Evolutionary conservation across 164 flowering plant species (phyloP), one percentile per base, ranked within the genome.

Genomic region (Dillenia suffruticosa): DNA sequence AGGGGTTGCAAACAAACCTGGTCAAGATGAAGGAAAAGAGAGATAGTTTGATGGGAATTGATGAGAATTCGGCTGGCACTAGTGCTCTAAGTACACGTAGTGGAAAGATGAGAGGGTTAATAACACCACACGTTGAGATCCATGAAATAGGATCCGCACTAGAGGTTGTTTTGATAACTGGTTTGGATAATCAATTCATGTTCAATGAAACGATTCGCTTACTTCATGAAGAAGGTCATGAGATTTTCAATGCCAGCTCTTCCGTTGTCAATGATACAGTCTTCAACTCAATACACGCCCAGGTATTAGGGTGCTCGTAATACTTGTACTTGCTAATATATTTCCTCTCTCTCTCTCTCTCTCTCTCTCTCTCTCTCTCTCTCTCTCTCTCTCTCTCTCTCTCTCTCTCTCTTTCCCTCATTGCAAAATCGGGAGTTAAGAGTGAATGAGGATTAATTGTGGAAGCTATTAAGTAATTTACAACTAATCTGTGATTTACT

Each of bases 181-280:
- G 81, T 11, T 51, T 73, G 58, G 78, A 80, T 46, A 47, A 12
- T 45, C 85, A 78, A 52, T 80, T 70, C 69, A 54, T 84, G 70
- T 87, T 90, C 57, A 66, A 59, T 19, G 75, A 80, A 49, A 64
- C 69, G 10, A 70, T 90, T 16, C 82, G 82, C 0, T 44, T 81
- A 46, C 72, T 84, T 24, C 80, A 81, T 5, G 90, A 84, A 56
- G 90, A 80, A 77, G 86, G 88, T 56, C 84, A 75, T 59, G 84
- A 87, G 14, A 68, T 87, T 57, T 66, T 81, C 9, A 80, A 74
- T 69, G 90, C 93, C 46, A 75, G 75, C 47, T 82, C 74, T 57
- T 68, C 79, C 11, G 71, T 71, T 44, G 61, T 69, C 7, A 76
- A 70, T 6, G 72, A 74, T 14, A 72, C 67, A n/a, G 68, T 80